Conservation (phyloP, 768 basidiomycete genomes). For the Tulasnella sp. region DNA sequence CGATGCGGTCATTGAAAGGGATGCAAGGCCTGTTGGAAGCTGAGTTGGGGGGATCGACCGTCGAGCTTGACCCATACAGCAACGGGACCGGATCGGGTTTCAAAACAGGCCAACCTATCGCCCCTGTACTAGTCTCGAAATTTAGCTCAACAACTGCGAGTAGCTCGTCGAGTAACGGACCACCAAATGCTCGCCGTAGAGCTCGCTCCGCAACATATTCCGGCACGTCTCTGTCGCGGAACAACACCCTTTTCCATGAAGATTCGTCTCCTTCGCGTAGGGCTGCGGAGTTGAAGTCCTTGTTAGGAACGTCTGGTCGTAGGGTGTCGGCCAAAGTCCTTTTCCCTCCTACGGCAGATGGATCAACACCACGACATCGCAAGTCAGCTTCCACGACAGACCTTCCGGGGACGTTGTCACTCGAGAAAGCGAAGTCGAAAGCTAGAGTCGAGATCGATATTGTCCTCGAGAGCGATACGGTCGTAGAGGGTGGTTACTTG, state of each 20-base stretch:
- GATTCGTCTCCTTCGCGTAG: slow-evolving; percentile 39
- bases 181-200: slow-evolving; percentile 21
- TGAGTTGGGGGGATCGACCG: slow-evolving; percentile 38
- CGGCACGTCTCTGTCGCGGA: slow-evolving; percentile 28
- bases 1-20: slow-evolving; percentile 22
- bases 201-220: background rate
- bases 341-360: background rate
- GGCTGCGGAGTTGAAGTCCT: slow-evolving; percentile 44
- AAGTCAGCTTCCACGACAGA: slow-evolving; percentile 15
- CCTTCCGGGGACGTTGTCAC: slow-evolving; percentile 28
- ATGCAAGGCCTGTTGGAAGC: slow-evolving; percentile 40
- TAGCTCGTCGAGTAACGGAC: slow-evolving; percentile 24
- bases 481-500: slow-evolving; percentile 67
- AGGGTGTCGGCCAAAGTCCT: slow-evolving; percentile 28
- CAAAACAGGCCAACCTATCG: slow-evolving; percentile 33
- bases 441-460: slow-evolving; percentile 77
- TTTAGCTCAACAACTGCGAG: no score
- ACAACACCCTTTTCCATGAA: slow-evolving; percentile 42
- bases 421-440: slow-evolving; percentile 61
- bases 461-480: slow-evolving; percentile 55
- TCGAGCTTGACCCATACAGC: slow-evolving; percentile 31
- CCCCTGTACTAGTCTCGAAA: slow-evolving; percentile 14
- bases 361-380: slow-evolving; percentile 2
- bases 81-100: slow-evolving; percentile 32
- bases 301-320: slow-evolving; percentile 50